Percentiles rank a stretch among this genome's conserved stretches.
Conservation (phyloP, 495 filamentous ascomycete genomes). For the Penicillium fimorum region DNA sequence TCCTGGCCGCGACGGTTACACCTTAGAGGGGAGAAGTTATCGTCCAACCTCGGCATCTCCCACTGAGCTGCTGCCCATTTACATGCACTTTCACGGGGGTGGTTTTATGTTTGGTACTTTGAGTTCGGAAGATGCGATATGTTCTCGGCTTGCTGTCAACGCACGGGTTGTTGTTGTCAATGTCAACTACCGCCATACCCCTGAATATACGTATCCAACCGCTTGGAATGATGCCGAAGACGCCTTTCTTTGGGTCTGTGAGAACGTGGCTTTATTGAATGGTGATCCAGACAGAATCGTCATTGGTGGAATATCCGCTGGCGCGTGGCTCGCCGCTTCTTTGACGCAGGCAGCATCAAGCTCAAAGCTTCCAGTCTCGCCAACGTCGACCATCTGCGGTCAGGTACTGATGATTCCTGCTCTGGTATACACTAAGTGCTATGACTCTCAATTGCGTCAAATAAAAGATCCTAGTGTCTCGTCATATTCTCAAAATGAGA, state of each 20-base stretch:
- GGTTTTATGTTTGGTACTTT: conserved; percentile 47
- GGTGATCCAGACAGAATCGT: conserved; percentile 35
- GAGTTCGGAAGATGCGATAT: conserved; percentile 46
- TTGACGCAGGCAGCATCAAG: conserved; percentile 30
- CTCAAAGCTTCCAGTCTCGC: conserved; percentile 20
- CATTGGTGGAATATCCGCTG: conserved; percentile 48
- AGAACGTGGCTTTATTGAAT: conserved; percentile 30
- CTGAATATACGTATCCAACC: conserved; percentile 39
- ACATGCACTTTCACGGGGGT: conserved; percentile 52
- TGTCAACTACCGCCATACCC: conserved; percentile 48
- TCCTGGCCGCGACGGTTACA: conserved; percentile 37
- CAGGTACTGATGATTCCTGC: conserved; percentile 46
- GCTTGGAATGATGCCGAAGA: conserved; percentile 48
- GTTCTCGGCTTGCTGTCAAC: conserved; percentile 36
- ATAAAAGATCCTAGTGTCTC: conserved; percentile 30
- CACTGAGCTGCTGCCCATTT: conserved; percentile 36
- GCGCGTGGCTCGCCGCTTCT: conserved; percentile 42
- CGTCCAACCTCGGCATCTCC: conserved; percentile 24
- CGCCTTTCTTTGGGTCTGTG: conserved; percentile 44
- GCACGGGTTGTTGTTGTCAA: conserved; percentile 39
- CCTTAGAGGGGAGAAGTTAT: conserved; percentile 44
- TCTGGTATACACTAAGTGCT: conserved; percentile 31
- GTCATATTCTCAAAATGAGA: conserved; percentile 35
- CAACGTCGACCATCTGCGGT: conserved; percentile 28
- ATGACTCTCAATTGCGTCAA: conserved; percentile 31